Percentiles rank a stretch among this genome's conserved stretches.
Evolutionary conservation across 371 early-diverging fungal genomes (phyloP).

Genomic region (Circinella umbellata): DNA sequence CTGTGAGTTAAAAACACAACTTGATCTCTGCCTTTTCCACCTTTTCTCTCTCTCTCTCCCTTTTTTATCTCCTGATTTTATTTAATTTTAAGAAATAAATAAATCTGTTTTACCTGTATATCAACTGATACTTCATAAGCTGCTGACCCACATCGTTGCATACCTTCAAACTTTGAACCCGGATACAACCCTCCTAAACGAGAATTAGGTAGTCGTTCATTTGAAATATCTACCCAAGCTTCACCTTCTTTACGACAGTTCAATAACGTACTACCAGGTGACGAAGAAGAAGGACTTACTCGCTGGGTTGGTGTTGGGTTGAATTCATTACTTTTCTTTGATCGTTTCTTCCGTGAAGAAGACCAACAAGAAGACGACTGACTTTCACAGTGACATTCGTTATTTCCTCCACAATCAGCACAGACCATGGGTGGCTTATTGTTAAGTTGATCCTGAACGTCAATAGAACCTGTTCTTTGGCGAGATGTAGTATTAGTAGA

Average conservation of each 20-base stretch:
- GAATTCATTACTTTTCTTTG: not conserved
- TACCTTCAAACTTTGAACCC: constrained; percentile 68
- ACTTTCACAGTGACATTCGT: constrained; percentile 76
- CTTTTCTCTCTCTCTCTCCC: not conserved
- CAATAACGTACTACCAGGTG: constrained; percentile 12
- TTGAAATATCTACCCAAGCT: constrained; percentile 33
- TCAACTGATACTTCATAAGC: constrained; percentile 73
- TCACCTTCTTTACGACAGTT: constrained; percentile 29
- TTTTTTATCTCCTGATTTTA: not conserved
- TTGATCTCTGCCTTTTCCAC: not conserved
- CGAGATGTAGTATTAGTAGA: constrained; percentile 14
- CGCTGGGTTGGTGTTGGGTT: not conserved
- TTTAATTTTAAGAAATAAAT: not conserved
- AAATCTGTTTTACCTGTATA: constrained; percentile 60
- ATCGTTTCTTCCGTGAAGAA: not conserved
- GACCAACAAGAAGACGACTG: constrained; percentile 56
- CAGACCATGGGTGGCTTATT: constrained; percentile 10
- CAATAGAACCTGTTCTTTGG: not conserved
- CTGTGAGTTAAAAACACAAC: not conserved
- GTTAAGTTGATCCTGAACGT: not conserved
- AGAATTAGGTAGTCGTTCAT: constrained; percentile 25
- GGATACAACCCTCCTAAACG: constrained; percentile 53
- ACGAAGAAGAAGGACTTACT: not conserved
- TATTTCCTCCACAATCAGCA: constrained; percentile 2
- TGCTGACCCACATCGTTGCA: constrained; percentile 63